phyloP scores from a whole-genome alignment of 2,329 filamentous ascomycete species.

The Fusarium sp. region DNA sequence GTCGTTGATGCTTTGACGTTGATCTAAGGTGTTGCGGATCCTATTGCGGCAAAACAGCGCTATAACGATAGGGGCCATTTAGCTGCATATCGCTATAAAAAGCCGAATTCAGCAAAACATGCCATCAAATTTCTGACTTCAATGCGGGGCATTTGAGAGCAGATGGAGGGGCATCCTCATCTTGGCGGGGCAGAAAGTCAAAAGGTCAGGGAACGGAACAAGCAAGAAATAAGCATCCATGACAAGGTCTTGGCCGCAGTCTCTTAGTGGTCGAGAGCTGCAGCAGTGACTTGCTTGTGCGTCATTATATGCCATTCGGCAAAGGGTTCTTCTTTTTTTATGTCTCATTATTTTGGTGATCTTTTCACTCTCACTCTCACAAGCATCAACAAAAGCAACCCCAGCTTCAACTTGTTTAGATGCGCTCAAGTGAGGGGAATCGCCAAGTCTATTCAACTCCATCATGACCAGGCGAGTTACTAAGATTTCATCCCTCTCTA shows the following conservation, averaged over 20 bases:
- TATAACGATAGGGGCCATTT: constrained; percentile 34
- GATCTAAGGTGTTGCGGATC: constrained; percentile 26
- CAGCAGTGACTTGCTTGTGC: constrained; percentile 34
- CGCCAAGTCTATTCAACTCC: constrained; percentile 34
- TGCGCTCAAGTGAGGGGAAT: constrained; percentile 32
- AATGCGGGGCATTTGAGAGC: constrained; percentile 38
- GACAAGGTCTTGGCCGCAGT: constrained; percentile 28
- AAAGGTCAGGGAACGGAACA: constrained; percentile 13
- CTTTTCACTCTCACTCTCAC: neutral
- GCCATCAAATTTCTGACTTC: neutral
- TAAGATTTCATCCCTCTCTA: constrained; percentile 29
- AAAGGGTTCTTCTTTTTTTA: constrained; percentile 2
- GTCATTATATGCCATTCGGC: constrained; percentile 31
- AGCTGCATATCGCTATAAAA: constrained; percentile 26
- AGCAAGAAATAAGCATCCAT: constrained; percentile 30
- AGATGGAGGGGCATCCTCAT: constrained; percentile 39
- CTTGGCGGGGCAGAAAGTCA: constrained; percentile 38
- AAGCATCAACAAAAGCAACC: constrained; percentile 23
- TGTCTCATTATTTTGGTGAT: constrained; percentile 17
- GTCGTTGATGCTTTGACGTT: constrained; percentile 40
- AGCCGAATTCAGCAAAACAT: constrained; percentile 5
- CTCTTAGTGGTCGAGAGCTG: constrained; percentile 26
- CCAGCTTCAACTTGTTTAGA: constrained; percentile 12
- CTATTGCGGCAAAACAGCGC: constrained; percentile 35
- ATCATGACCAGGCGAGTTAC: constrained; percentile 26